Base-by-base conservation (phyloP, 2,329 filamentous ascomycete genomes). In the Ophiostoma angusticollis region DNA sequence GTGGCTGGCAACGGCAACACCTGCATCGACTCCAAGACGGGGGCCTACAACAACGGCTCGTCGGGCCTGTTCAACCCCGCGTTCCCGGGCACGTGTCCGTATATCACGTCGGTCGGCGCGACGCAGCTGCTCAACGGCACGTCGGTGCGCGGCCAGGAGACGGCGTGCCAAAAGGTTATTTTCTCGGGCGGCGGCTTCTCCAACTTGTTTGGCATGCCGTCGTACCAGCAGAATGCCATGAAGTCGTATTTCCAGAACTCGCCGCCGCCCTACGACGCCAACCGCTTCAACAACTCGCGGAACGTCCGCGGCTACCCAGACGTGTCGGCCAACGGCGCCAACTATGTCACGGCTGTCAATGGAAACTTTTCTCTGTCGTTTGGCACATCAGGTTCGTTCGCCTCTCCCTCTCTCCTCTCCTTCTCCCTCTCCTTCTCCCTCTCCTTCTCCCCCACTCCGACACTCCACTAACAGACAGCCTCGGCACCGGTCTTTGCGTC, bases 401-500 rank as follows among this genome's bases (percentile, higher is more conserved):
- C 8, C 30, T 39, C 17, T 18, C 39, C 24, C 8, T 28, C 11
- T 16, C 16, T 23, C 23, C 5, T 18, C 2, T 22, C 24, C 5
- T 12, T 36, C n/a, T n/a, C n/a, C n/a, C n/a, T n/a, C 9, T 21
- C 4, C 9, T 25, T 30, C 22, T 3, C 17, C 6, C 9, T 12
- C 14, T 11, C 8, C 14, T 22, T 12, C 19, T 14, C 17, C n/a
- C n/a, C n/a, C n/a, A n/a, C n/a, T n/a, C n/a, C n/a, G n/a, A n/a
- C n/a, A n/a, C n/a, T n/a, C n/a, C n/a, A n/a, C n/a, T n/a, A n/a
- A n/a, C n/a, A n/a, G 3, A 19, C 32, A 40, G 44, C 43, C 24
- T 49, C 76, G 1, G 57, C 70, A 0, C 79, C 79, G 0, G 58
- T 70, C 0, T 71, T 73, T 13, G 68, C 72, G 0, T 69, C 65